Conservation (phyloP, 129 eudicot species). For the Oenanthe sinensis region DNA sequence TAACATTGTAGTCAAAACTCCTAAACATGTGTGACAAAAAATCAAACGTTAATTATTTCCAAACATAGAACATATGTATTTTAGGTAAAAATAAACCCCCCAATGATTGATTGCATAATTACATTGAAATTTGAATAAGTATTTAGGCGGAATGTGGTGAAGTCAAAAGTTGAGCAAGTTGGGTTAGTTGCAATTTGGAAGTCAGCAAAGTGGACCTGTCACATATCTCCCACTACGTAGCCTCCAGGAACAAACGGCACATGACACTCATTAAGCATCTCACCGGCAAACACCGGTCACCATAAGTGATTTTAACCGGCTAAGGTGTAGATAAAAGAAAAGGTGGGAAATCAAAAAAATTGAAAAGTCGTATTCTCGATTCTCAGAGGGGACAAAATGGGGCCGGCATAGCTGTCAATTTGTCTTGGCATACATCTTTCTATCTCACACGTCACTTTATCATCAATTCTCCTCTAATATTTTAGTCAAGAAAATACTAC, state of each 20-base stretch:
- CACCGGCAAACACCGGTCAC: background rate
- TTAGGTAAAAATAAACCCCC: no score
- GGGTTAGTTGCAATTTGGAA: background rate
- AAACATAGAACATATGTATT: no score
- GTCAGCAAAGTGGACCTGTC: background rate
- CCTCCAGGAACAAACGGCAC: background rate
- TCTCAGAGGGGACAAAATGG: background rate
- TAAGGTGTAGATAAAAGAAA: background rate
- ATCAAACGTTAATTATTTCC: no score
- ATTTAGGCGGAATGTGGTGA: background rate
- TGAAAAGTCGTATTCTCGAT: background rate
- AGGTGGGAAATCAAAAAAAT: background rate
- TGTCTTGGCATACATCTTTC: background rate
- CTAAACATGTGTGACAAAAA: no score
- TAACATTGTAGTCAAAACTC: no score
- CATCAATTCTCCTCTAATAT: background rate
- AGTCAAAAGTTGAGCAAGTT: slow-evolving; percentile 1
- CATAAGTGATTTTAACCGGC: background rate
- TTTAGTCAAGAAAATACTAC: background rate
- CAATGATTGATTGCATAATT: no score
- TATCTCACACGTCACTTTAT: background rate
- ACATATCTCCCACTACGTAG: background rate
- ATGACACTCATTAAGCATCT: background rate
- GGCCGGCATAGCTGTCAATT: slow-evolving; percentile 1
- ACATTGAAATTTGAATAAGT: background rate